Evolutionary conservation across 2,329 filamentous ascomycete genomes (phyloP).

Genomic region (Aspergillus sp.): DNA sequence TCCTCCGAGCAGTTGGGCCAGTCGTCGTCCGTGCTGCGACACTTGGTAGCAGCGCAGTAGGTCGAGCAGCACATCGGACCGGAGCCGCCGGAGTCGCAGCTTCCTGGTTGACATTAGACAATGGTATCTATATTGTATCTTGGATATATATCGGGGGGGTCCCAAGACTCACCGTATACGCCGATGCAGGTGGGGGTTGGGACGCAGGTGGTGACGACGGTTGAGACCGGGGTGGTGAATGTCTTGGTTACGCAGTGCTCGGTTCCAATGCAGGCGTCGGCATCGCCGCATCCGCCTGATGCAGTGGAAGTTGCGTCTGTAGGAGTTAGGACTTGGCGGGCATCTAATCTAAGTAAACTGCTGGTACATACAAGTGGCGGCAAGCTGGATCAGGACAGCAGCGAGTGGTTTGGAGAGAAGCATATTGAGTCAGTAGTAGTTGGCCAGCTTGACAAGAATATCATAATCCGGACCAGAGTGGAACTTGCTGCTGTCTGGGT

Average conservation of each 20-base stretch:
- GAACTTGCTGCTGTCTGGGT: neutral
- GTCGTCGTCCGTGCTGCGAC: conserved; percentile 27
- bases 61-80: conserved; percentile 27
- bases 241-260: conserved; percentile 10
- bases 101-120: too few species aligned
- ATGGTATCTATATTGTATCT: too few species aligned
- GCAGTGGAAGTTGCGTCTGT: neutral
- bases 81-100: conserved; percentile 21
- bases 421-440: neutral
- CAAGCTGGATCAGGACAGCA: neutral
- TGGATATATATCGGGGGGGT: too few species aligned
- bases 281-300: conserved; percentile 2
- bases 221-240: conserved; percentile 14
- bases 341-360: neutral
- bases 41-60: conserved; percentile 31
- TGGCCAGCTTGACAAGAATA: neutral
- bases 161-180: conserved; percentile 26
- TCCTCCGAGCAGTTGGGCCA: conserved; percentile 31
- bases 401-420: neutral
- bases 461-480: too few species aligned
- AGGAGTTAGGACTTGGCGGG: too few species aligned
- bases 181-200: conserved; percentile 25
- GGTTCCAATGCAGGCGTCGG: conserved; percentile 13
- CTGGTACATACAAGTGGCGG: neutral
- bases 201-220: conserved; percentile 24